phyloP scores from a whole-genome alignment of 805 yeast species.

The Pichia paraexigua region DNA sequence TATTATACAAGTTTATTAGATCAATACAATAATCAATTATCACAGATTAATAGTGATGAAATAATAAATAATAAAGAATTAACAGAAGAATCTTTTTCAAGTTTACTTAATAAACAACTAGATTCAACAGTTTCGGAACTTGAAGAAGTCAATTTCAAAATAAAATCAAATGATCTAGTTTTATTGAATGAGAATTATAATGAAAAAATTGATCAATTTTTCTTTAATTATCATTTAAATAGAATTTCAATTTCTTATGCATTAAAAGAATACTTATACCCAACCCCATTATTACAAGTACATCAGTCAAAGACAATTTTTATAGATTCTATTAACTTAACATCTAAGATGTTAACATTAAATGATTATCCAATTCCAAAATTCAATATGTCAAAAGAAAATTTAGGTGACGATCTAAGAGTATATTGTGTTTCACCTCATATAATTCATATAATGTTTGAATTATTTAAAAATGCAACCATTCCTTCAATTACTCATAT shows the following conservation, averaged over 20 bases:
- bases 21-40: conserved; percentile 1
- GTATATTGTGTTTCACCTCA: conserved; percentile 24
- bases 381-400: conserved; percentile 6
- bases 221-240: conserved; percentile 19
- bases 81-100: conserved; percentile 6
- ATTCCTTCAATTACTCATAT: conserved; percentile 21
- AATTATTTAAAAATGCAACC: conserved; percentile 25
- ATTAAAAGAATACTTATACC: conserved; percentile 18
- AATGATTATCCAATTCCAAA: conserved; percentile 27
- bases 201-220: conserved; percentile 15
- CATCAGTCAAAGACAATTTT: conserved; percentile 12
- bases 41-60: background rate
- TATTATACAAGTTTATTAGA: conserved; percentile 6
- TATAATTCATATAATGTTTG: conserved; percentile 25
- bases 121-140: conserved; percentile 10
- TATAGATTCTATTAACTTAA: conserved; percentile 16
- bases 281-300: conserved; percentile 12
- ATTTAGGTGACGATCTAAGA: background rate
- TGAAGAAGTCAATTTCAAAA: conserved; percentile 6
- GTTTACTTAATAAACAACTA: conserved; percentile 5
- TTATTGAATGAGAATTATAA: conserved; percentile 18
- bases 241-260: conserved; percentile 22
- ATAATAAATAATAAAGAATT: background rate
- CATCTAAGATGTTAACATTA: conserved; percentile 18
- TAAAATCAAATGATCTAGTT: conserved; percentile 11